Evolutionary conservation across 2,329 filamentous ascomycete genomes (phyloP).

Genomic region (Monilinia polystroma): DNA sequence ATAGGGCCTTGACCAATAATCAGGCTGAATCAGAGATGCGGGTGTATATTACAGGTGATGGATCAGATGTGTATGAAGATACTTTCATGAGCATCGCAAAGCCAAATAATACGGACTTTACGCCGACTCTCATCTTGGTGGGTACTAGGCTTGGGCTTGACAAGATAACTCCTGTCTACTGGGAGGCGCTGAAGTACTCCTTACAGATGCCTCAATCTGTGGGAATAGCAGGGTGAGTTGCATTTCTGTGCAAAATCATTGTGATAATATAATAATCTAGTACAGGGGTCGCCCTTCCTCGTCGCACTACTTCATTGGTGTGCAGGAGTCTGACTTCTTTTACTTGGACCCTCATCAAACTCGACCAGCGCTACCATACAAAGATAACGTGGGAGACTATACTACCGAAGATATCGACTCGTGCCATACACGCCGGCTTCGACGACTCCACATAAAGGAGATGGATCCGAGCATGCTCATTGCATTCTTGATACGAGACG

Average conservation of each 20-base stretch:
- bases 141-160: conserved; percentile 90
- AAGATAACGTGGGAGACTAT: conserved; percentile 56
- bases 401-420: conserved; percentile 72
- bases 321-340: conserved; percentile 77
- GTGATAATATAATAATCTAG: conserved; percentile 24
- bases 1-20: conserved; percentile 71
- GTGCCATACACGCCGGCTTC: conserved; percentile 83
- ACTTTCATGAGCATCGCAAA: conserved; percentile 77
- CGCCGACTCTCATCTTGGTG: conserved; percentile 84
- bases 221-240: conserved; percentile 81
- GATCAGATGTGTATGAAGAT: conserved; percentile 90
- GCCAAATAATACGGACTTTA: conserved; percentile 63
- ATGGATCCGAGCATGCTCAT: conserved; percentile 99
- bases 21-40: conserved; percentile 62
- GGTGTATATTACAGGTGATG: conserved; percentile 87
- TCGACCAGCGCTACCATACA: conserved; percentile 69
- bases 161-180: conserved; percentile 90
- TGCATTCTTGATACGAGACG: conserved; percentile 80
- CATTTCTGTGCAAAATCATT: neutral
- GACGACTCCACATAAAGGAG: conserved; percentile 79
- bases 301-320: conserved; percentile 68
- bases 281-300: conserved; percentile 84
- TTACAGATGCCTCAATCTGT: conserved; percentile 90
- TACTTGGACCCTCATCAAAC: conserved; percentile 95
- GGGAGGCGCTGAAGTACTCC: conserved; percentile 83